Conservation (phyloP, 208 protist genomes). For the Leishmania guyanensis region DNA sequence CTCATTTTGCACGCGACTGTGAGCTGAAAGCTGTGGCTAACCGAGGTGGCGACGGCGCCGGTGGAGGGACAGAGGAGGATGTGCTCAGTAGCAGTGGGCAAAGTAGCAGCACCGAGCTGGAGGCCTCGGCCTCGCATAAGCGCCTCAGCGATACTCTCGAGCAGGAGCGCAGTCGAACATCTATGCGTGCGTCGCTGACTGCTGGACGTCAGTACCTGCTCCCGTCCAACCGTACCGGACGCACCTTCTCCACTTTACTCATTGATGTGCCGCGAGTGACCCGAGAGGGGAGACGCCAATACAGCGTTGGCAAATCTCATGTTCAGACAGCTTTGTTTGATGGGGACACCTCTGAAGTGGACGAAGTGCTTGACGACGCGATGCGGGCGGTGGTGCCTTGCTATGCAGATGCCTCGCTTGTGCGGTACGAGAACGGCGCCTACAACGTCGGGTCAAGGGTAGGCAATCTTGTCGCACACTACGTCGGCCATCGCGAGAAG, state of each 20-base stretch:
- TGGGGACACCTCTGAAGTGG: constrained; percentile 57
- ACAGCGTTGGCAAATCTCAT: constrained; percentile 73
- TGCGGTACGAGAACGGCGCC: constrained; percentile 76
- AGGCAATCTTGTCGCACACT: constrained; percentile 58
- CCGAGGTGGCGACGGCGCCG: constrained; percentile 14
- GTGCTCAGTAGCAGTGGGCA: constrained; percentile 11
- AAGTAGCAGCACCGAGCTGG: constrained; percentile 22
- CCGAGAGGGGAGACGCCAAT: constrained; percentile 73
- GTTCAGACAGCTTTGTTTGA: constrained; percentile 30
- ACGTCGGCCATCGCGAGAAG: constrained; percentile 63
- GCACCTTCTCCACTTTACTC: constrained; percentile 38
- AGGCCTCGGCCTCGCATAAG: constrained; percentile 14
- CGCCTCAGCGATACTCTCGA: constrained; percentile 24
- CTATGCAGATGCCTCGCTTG: constrained; percentile 52
- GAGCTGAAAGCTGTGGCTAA: constrained; percentile 23
- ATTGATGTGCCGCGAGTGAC: constrained; percentile 41
- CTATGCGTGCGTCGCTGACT: neutral
- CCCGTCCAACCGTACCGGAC: constrained; percentile 4
- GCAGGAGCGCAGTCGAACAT: constrained; percentile 29
- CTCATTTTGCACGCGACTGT: constrained; percentile 48
- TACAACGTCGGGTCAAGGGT: constrained; percentile 80
- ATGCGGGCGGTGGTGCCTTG: constrained; percentile 75
- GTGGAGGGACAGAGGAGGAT: constrained; percentile 17
- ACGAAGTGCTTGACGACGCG: constrained; percentile 80
- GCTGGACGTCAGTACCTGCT: constrained; percentile 2